Evolutionary conservation across 805 yeast species (phyloP), one percentile per base, ranked within the genome.

Genomic region (Saccharomycopsis javanensis): DNA sequence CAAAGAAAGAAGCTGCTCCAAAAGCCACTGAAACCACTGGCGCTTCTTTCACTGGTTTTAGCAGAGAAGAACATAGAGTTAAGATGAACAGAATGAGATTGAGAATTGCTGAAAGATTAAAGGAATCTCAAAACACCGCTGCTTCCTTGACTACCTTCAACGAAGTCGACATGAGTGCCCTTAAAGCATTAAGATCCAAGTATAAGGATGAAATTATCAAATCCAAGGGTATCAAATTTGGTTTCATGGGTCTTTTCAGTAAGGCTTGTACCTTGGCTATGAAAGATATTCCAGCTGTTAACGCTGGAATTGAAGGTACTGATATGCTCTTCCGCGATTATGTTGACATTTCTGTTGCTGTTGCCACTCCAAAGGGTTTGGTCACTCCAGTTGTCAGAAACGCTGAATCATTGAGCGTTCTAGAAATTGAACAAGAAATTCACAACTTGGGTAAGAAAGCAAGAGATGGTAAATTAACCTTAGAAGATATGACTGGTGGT

Each of bases 41-140:
- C 5, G 62, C 67, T 11, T 68, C 79, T 33, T 67, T 72, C 50
- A 75, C 78, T 45, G 65, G 79, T 35, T 88, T 88, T 69, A 79
- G 94, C 59, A 87, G 99, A 78, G 73, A 76, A 61, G 98, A 94
- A 76, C 86, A 84, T 70, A 82, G 90, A 71, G 95, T 94, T 63
- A 92, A 92, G 80, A 92, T 92, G 98, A 94, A 91, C 84, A 88
- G 99, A 79, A 94, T 92, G 98, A 86, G 99, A 77, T 75, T 88
- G 76, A 88, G 99, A 80, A 94, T 94, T 65, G 96, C 99, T 60
- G 98, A 92, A 79, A 88, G 99, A 77, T 86, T 92, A 71, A 92
- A 92, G 88, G 98, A 94, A 79, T 88, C 98, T 35, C 99, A 92
- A 77, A 94, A 94, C 80, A 91, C 98, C 57, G 96, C 98, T 64